Evolutionary conservation across 129 eudicot genomes (phyloP).

Genomic region (Solidago caesia): DNA sequence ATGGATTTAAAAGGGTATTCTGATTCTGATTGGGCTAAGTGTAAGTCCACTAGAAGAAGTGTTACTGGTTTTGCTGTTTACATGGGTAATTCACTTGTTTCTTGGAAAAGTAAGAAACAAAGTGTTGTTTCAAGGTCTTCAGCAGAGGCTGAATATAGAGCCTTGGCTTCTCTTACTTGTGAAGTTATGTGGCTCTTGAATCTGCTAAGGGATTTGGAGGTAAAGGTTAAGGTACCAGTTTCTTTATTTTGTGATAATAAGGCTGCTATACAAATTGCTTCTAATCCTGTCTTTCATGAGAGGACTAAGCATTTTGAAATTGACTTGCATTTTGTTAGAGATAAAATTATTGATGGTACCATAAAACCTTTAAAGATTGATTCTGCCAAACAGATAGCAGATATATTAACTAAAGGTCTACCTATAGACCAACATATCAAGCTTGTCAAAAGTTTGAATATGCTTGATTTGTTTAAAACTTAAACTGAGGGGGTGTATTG

Average conservation of each 20-base stretch:
- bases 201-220: background rate
- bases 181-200: background rate
- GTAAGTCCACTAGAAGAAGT: background rate
- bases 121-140: background rate
- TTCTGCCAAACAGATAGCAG: background rate
- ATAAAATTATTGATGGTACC: background rate
- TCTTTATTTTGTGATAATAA: background rate
- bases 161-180: background rate
- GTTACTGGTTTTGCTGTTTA: background rate
- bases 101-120: too few relatives aligned
- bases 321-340: background rate
- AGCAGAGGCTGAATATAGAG: background rate
- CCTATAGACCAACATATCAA: background rate
- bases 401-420: background rate
- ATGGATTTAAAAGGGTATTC: too few relatives aligned
- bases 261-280: background rate
- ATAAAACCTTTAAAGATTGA: background rate
- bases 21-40: background rate
- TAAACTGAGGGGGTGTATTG: background rate
- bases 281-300: background rate
- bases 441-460: background rate
- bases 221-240: background rate
- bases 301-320: background rate
- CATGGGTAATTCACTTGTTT: background rate
- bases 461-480: background rate